phyloP scores from a whole-genome alignment of 179 eudicot species.

The Patellifolia procumbens region DNA sequence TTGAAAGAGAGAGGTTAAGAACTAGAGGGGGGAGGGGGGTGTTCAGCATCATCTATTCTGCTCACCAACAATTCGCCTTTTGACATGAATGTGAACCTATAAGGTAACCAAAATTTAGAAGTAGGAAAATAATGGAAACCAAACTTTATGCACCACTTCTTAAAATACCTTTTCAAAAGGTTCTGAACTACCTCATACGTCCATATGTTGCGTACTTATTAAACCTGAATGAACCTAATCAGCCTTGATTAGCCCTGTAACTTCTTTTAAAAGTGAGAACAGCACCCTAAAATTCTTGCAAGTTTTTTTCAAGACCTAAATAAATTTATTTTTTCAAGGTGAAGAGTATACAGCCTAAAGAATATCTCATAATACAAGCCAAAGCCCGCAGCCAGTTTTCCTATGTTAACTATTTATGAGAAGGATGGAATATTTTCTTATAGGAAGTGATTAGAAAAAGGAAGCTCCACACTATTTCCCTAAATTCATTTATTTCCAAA shows the following conservation, averaged over 20 bases:
- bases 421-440: background rate
- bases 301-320: too few relatives aligned
- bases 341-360: too few relatives aligned
- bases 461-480: background rate
- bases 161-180: too few relatives aligned
- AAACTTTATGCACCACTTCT: background rate
- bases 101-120: background rate
- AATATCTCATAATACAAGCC: too few relatives aligned
- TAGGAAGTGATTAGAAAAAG: background rate
- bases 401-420: background rate
- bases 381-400: background rate
- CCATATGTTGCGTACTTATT: too few relatives aligned
- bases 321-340: too few relatives aligned
- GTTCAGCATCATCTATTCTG: background rate
- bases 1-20: background rate
- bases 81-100: background rate
- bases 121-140: background rate
- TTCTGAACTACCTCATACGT: too few relatives aligned
- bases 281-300: too few relatives aligned
- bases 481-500: background rate
- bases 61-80: conserved; percentile 1
- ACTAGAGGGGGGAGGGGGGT: background rate
- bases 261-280: too few relatives aligned
- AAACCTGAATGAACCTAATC: too few relatives aligned
- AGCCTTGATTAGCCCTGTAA: too few relatives aligned